These are phyloP conservation scores for Blastocystis sp. DNA, from an alignment of 352 stramenopile species.

Conservation along the genomic window DNA sequence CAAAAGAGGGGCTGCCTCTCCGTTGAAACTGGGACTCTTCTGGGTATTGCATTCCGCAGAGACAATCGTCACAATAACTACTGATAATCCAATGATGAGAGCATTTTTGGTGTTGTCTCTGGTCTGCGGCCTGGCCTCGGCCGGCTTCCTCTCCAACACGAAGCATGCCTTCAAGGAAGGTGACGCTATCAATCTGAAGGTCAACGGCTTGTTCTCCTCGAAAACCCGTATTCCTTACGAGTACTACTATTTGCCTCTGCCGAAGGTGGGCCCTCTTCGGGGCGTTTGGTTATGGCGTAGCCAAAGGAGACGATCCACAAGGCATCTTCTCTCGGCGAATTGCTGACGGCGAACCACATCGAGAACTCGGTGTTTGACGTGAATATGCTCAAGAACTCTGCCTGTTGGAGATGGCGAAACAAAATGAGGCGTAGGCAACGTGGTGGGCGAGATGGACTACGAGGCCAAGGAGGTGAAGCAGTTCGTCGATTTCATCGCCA, in stretches of 20 bases:
- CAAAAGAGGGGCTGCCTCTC: too few relatives aligned
- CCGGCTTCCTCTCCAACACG: constrained; percentile 10
- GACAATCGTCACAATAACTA: background rate
- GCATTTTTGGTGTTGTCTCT: background rate
- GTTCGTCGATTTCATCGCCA: constrained; percentile 88
- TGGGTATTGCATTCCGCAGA: too few relatives aligned
- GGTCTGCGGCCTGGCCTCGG: background rate
- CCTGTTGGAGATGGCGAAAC: constrained; percentile 57
- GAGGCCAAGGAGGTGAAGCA: constrained; percentile 77
- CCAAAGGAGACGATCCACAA: constrained; percentile 88
- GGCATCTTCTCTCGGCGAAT: constrained; percentile 97
- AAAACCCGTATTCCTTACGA: constrained; percentile 92
- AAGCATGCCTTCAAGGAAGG: constrained; percentile 78
- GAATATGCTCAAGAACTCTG: constrained; percentile 64
- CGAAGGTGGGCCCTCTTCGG: constrained; percentile 73
- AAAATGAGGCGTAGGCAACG: constrained; percentile 52
- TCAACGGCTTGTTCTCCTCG: constrained; percentile 88
- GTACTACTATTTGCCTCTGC: constrained; percentile 96
- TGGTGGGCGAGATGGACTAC: constrained; percentile 70
- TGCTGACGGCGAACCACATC: constrained; percentile 95
- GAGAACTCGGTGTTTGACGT: constrained; percentile 93
- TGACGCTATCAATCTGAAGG: constrained; percentile 83
- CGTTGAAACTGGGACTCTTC: too few relatives aligned
- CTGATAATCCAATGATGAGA: background rate
- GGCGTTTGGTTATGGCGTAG: constrained; percentile 70